Conservation (phyloP, 164 flowering plant species). For the Kingdonia uniflora region DNA sequence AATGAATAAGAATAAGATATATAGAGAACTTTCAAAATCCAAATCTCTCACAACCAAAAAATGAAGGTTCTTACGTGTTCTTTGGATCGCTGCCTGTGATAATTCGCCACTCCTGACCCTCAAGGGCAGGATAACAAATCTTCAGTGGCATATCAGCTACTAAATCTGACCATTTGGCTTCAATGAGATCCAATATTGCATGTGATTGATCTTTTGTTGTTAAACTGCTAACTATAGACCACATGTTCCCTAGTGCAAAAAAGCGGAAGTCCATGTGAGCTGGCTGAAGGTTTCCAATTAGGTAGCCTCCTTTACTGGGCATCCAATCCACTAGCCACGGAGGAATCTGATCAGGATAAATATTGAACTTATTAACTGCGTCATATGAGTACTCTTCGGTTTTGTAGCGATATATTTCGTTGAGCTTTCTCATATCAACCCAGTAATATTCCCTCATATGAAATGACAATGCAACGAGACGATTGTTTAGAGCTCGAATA, state of each 20-base stretch:
- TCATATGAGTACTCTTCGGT: constrained; percentile 92
- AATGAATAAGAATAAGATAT: constrained; percentile 3
- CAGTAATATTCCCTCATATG: constrained; percentile 90
- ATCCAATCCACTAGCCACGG: constrained; percentile 83
- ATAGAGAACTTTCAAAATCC: neutral
- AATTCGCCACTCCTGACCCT: constrained; percentile 81
- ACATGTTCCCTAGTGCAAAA: constrained; percentile 85
- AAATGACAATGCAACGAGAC: constrained; percentile 72
- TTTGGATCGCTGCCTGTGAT: constrained; percentile 91
- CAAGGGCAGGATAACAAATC: constrained; percentile 85
- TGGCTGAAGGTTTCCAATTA: constrained; percentile 86
- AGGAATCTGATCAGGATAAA: constrained; percentile 88
- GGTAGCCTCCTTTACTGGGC: constrained; percentile 79
- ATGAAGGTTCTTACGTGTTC: constrained; percentile 52
- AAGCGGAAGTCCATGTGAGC: constrained; percentile 97
- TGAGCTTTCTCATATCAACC: constrained; percentile 73
- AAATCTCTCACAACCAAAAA: neutral
- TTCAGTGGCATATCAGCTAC: constrained; percentile 84
- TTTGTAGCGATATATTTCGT: constrained; percentile 79
- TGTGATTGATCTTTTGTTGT: constrained; percentile 72
- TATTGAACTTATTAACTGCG: constrained; percentile 91
- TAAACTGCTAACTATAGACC: constrained; percentile 72
- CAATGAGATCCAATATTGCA: constrained; percentile 78
- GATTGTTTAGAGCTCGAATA: constrained; percentile 59
- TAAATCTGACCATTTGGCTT: constrained; percentile 74